Percentiles rank a stretch among this genome's conserved stretches.
phyloP scores from a whole-genome alignment of 176 grass and related monocot species.

The Oryza brachyantha region DNA sequence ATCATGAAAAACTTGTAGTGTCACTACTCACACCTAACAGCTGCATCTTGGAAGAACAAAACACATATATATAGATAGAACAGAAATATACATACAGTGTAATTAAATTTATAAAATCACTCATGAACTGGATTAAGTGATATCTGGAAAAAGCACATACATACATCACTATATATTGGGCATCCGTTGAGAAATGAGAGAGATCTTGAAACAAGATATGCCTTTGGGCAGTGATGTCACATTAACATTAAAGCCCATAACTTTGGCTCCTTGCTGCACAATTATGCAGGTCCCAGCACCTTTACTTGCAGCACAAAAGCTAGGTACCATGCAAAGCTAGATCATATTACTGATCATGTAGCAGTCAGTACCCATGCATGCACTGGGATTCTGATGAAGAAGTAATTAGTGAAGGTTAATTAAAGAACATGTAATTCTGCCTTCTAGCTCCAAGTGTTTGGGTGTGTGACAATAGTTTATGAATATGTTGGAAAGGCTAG shows the following conservation, averaged over 20 bases:
- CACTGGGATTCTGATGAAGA: background rate
- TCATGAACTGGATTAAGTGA: background rate
- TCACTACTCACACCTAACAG: conserved; percentile 4
- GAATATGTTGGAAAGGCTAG: background rate
- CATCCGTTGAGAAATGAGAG: conserved; percentile 35
- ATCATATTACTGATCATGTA: conserved; percentile 33
- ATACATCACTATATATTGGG: conserved; percentile 16
- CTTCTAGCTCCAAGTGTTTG: conserved; percentile 26
- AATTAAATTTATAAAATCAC: conserved; percentile 8
- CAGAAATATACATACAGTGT: background rate
- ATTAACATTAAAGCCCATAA: conserved; percentile 49
- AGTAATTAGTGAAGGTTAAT: background rate
- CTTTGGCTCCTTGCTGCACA: conserved; percentile 44
- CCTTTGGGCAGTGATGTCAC: conserved; percentile 59
- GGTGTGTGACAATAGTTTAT: conserved; percentile 16
- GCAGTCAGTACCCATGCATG: background rate
- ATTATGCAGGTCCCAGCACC: conserved; percentile 24
- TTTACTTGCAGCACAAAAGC: conserved; percentile 40
- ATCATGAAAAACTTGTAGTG: conserved; percentile 6
- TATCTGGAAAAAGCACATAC: conserved; percentile 25
- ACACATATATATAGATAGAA: background rate
- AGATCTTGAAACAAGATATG: conserved; percentile 59
- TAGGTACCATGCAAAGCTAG: conserved; percentile 38
- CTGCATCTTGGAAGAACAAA: background rate
- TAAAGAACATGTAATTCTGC: conserved; percentile 14